phyloP scores from a whole-genome alignment of 202 grass and related monocot species.

The Tripidium arundinaceum region DNA sequence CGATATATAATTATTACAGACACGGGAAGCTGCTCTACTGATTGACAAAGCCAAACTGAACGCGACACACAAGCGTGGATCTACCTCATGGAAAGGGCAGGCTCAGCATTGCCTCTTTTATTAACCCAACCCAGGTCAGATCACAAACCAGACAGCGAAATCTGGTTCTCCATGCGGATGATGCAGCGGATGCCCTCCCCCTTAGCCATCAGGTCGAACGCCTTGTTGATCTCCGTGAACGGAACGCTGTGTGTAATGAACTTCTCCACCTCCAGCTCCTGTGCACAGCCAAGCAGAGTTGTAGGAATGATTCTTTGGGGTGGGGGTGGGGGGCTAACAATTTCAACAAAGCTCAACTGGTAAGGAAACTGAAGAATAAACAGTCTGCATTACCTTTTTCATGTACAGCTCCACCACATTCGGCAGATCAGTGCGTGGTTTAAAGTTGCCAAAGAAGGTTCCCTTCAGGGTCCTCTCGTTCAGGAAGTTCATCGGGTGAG shows the following conservation, averaged over 20 bases:
- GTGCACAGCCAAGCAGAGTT: not conserved
- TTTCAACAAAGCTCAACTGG: not conserved
- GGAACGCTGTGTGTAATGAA: conserved; percentile 79
- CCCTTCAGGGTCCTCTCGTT: conserved; percentile 90
- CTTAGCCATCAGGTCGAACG: conserved; percentile 78
- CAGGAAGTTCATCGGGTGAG: conserved; percentile 79
- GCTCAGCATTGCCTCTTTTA: conserved; percentile 10
- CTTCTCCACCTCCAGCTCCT: conserved; percentile 95
- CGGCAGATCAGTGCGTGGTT: conserved; percentile 77
- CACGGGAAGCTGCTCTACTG: not conserved
- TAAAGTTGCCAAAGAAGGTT: conserved; percentile 96
- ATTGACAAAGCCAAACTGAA: not conserved
- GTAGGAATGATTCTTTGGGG: not conserved
- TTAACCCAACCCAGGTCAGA: not conserved
- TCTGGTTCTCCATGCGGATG: conserved; percentile 70
- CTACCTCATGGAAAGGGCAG: not conserved
- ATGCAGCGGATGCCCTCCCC: conserved; percentile 86
- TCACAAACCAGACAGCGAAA: not conserved
- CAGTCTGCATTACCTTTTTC: conserved; percentile 47
- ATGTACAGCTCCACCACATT: conserved; percentile 90
- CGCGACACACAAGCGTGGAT: not conserved
- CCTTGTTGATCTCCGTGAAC: conserved; percentile 81
- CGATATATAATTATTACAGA: conserved; percentile 21
- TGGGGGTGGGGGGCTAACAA: too few relatives aligned
- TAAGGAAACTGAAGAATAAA: not conserved